Evolutionary conservation across 495 filamentous ascomycete genomes (phyloP).

Genomic region (Penicillium daleae): DNA sequence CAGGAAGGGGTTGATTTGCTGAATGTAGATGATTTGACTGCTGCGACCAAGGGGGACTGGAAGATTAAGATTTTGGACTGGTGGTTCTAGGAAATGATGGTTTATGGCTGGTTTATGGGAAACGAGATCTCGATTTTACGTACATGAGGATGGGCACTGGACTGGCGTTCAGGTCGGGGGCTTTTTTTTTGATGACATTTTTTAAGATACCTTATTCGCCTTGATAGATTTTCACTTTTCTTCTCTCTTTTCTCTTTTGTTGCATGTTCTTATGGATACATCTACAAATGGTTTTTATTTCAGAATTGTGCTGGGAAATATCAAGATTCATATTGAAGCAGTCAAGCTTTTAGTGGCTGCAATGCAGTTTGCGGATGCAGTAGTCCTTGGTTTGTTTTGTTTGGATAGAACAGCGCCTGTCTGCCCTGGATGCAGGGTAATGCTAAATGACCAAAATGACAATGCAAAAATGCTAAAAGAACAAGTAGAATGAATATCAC

Average conservation of each 20-base stretch:
- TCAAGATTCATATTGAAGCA: slow-evolving; percentile 11
- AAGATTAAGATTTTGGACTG: slow-evolving; percentile 42
- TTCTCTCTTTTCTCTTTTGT: neutral
- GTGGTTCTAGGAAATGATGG: slow-evolving; percentile 34
- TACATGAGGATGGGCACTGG: slow-evolving; percentile 1
- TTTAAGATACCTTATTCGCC: slow-evolving; percentile 13
- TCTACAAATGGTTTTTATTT: slow-evolving; percentile 5
- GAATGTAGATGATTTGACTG: slow-evolving; percentile 77
- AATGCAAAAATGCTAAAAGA: slow-evolving; percentile 19
- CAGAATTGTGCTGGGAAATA: neutral
- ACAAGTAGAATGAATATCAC: slow-evolving; percentile 13
- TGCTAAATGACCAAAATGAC: slow-evolving; percentile 16
- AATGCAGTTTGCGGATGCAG: slow-evolving; percentile 13
- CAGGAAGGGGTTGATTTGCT: slow-evolving; percentile 74
- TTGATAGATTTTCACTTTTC: slow-evolving; percentile 2
- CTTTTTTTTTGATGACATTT: slow-evolving; percentile 11
- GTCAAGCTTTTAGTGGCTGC: slow-evolving; percentile 14
- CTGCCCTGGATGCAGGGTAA: neutral
- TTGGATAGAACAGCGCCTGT: neutral
- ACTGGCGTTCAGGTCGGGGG: neutral
- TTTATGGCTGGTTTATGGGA: neutral
- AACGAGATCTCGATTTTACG: slow-evolving; percentile 1
- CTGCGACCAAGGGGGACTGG: slow-evolving; percentile 54
- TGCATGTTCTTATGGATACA: neutral
- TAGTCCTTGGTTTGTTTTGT: slow-evolving; percentile 7